Conservation (phyloP, 345 rosid genomes). For the Gossypium stocksii region DNA sequence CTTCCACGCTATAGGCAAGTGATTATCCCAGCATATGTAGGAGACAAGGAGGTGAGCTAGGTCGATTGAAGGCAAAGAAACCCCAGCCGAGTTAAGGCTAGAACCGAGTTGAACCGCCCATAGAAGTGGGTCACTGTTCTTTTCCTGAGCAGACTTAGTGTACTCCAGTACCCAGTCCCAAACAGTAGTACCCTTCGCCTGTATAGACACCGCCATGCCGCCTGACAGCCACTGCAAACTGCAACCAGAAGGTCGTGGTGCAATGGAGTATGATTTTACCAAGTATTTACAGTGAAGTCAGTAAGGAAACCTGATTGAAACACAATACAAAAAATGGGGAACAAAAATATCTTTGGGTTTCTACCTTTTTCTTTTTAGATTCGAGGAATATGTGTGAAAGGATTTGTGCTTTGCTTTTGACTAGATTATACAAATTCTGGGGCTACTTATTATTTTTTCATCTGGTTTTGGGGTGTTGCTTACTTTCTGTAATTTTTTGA, state of each 20-base stretch:
- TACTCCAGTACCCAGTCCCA: slow-evolving; percentile 66
- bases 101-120: slow-evolving; percentile 73
- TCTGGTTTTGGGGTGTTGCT: neutral
- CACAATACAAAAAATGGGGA: too few species aligned
- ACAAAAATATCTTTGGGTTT: neutral
- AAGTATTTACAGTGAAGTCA: neutral
- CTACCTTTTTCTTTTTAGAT: neutral
- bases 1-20: slow-evolving; percentile 88
- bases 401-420: neutral
- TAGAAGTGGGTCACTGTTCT: slow-evolving; percentile 55
- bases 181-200: slow-evolving; percentile 22
- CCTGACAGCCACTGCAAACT: neutral
- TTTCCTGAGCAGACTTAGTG: slow-evolving; percentile 62
- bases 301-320: too few species aligned
- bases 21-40: slow-evolving; percentile 82
- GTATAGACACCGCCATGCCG: slow-evolving; percentile 37
- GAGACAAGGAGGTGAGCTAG: slow-evolving; percentile 78
- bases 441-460: neutral
- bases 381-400: neutral
- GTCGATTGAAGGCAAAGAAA: slow-evolving; percentile 61
- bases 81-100: slow-evolving; percentile 53
- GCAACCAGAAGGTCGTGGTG: neutral
- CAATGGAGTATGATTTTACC: neutral
- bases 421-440: neutral
- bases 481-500: neutral